Evolutionary conservation across 2,329 filamentous ascomycete genomes (phyloP).

Genomic region (Fusarium albosuccineum): DNA sequence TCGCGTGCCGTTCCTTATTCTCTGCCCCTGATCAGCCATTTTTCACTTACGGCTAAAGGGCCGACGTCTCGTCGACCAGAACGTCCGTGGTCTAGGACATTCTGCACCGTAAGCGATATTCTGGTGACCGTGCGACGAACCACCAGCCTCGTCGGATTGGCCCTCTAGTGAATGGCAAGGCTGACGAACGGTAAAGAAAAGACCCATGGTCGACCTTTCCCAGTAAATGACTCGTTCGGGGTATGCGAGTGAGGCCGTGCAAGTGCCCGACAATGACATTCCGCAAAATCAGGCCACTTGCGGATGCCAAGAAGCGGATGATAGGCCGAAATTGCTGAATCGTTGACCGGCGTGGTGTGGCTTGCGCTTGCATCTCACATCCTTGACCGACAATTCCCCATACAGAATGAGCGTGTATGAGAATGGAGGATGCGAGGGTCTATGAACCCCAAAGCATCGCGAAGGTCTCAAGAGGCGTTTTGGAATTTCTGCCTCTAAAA

Average conservation of each 20-base stretch:
- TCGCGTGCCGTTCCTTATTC: conserved; percentile 18
- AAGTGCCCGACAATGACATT: conserved; percentile 33
- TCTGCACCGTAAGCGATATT: conserved; percentile 3
- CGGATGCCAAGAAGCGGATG: conserved; percentile 30
- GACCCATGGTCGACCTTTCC: conserved; percentile 7
- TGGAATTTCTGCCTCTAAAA: conserved; percentile 5
- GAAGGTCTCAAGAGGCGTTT: not conserved
- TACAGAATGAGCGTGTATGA: conserved; percentile 13
- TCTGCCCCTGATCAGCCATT: conserved; percentile 1
- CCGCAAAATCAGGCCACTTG: conserved; percentile 42
- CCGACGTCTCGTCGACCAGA: not conserved
- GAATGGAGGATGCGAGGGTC: conserved; percentile 4
- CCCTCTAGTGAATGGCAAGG: conserved; percentile 15
- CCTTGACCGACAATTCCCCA: conserved; percentile 37
- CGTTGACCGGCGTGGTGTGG: conserved; percentile 36
- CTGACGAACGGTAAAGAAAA: conserved; percentile 26
- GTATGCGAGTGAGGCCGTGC: conserved; percentile 28
- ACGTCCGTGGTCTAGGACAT: not conserved
- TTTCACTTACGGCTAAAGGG: not conserved
- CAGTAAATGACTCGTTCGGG: conserved; percentile 30
- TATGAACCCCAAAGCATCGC: not conserved
- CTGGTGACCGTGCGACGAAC: not conserved
- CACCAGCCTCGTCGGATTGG: conserved; percentile 26
- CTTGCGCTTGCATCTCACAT: conserved; percentile 40
- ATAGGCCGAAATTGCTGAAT: conserved; percentile 30